phyloP scores from a whole-genome alignment of 139 green algal genomes.

The Chlorella sp. region DNA sequence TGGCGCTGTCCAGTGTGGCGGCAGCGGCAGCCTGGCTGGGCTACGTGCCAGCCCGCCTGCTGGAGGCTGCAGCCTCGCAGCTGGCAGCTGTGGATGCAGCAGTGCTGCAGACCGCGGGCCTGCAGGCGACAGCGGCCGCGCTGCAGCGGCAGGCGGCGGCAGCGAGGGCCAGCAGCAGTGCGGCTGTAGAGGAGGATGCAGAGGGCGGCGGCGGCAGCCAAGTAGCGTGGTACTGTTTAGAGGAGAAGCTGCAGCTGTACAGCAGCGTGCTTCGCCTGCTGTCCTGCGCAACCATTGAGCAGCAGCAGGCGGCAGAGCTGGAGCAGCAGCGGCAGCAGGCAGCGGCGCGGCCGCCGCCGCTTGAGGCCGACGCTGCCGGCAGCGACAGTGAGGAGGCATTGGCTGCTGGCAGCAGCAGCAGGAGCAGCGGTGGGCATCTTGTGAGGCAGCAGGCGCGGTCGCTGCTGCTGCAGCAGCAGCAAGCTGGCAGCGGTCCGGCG shows the following conservation, averaged over 20 bases:
- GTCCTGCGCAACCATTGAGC: neutral
- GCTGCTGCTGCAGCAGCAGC: conserved; percentile 1
- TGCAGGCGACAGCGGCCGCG: neutral
- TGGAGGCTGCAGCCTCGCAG: neutral
- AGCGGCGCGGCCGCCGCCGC: neutral
- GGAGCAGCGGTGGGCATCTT: neutral
- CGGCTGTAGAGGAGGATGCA: neutral
- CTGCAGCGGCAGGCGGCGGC: conserved; percentile 9
- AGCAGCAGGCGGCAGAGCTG: neutral
- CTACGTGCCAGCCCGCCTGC: conserved; percentile 36
- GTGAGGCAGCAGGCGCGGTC: neutral
- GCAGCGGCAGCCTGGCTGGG: conserved; percentile 43
- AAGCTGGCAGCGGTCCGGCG: neutral
- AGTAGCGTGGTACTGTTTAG: conserved; percentile 18
- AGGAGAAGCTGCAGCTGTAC: conserved; percentile 34
- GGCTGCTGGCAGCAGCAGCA: neutral
- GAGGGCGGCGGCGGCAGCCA: neutral
- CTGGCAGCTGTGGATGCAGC: neutral
- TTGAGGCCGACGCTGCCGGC: neutral
- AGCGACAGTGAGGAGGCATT: neutral
- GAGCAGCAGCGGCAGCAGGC: neutral
- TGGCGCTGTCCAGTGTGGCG: conserved; percentile 33
- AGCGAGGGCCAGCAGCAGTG: neutral
- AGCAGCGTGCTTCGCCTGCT: conserved; percentile 37
- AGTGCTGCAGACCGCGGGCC: conserved; percentile 16